These are phyloP conservation scores for Pseudogymnoascus destructans DNA, from an alignment of 2,329 filamentous ascomycete genomes.

Conservation along the genomic window DNA sequence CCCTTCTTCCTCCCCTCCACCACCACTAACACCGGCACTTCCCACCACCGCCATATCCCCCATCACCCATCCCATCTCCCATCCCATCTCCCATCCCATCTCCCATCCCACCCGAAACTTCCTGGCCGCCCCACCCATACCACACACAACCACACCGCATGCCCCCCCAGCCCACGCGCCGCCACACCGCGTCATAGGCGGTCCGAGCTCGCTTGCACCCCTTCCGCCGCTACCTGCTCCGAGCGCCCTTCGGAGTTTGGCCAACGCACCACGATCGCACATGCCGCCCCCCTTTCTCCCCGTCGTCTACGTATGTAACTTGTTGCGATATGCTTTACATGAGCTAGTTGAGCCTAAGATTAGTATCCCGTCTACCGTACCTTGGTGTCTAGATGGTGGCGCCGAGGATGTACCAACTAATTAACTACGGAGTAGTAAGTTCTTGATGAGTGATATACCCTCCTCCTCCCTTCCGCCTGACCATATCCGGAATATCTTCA, in stretches of 20 bases:
- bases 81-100: not conserved
- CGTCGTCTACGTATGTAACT: no score
- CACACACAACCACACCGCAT: no score
- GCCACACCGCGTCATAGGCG: not conserved
- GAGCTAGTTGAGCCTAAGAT: no score
- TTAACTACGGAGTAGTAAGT: no score
- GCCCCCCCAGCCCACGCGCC: not conserved
- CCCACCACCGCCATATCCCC: not conserved
- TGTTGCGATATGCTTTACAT: no score
- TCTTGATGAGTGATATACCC: no score
- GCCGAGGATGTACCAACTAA: no score
- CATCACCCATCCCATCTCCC: not conserved
- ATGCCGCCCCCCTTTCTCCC: not conserved
- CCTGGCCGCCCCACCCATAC: no score
- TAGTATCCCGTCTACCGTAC: no score
- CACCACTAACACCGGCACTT: not conserved
- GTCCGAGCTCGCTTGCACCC: not conserved
- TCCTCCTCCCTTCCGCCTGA: no score
- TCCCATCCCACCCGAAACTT: not conserved
- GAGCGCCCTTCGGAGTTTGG: not conserved
- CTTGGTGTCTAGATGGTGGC: no score
- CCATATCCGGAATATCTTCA: no score
- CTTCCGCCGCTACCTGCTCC: not conserved
- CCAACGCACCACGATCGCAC: not conserved
- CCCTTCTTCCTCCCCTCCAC: not conserved